A percentile compares a stretch with the other conserved stretches of the same genome.
phyloP scores from a whole-genome alignment of 768 basidiomycete genomes.

The Ramaria rubella region DNA sequence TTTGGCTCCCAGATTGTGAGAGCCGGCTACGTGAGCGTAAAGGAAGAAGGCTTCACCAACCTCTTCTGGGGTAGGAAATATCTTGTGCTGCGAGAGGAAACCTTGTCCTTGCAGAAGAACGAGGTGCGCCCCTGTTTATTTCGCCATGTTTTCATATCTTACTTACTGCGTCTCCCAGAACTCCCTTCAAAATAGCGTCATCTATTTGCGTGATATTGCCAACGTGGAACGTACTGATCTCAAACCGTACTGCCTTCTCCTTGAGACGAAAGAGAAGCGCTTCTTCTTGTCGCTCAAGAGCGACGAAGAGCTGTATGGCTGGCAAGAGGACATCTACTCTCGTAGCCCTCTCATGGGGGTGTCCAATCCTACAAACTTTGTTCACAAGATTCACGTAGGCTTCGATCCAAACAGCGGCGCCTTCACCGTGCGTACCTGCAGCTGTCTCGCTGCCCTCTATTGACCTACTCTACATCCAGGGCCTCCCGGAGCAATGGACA shows the following conservation, averaged over 20 bases:
- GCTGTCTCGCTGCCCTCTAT: not conserved
- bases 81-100: constrained; percentile 76
- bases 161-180: constrained; percentile 30
- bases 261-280: constrained; percentile 81
- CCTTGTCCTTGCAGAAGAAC: constrained; percentile 79
- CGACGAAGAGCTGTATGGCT: constrained; percentile 95
- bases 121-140: constrained; percentile 55
- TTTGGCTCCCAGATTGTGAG: constrained; percentile 47
- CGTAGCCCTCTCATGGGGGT: constrained; percentile 91
- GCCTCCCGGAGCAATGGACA: constrained; percentile 96
- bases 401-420: constrained; percentile 91
- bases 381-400: constrained; percentile 97
- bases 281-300: constrained; percentile 79
- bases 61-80: constrained; percentile 91
- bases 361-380: constrained; percentile 93
- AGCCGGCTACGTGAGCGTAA: constrained; percentile 72
- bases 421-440: constrained; percentile 69
- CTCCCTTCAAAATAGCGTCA: constrained; percentile 50
- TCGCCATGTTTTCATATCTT: not conserved
- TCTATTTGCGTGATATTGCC: constrained; percentile 69
- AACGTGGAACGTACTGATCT: constrained; percentile 89
- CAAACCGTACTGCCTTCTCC: constrained; percentile 87
- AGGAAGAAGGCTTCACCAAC: constrained; percentile 90
- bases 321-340: constrained; percentile 96
- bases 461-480: constrained; percentile 37